Base-by-base conservation (phyloP, 2,329 filamentous ascomycete genomes). In the Penicillium nordicum region DNA sequence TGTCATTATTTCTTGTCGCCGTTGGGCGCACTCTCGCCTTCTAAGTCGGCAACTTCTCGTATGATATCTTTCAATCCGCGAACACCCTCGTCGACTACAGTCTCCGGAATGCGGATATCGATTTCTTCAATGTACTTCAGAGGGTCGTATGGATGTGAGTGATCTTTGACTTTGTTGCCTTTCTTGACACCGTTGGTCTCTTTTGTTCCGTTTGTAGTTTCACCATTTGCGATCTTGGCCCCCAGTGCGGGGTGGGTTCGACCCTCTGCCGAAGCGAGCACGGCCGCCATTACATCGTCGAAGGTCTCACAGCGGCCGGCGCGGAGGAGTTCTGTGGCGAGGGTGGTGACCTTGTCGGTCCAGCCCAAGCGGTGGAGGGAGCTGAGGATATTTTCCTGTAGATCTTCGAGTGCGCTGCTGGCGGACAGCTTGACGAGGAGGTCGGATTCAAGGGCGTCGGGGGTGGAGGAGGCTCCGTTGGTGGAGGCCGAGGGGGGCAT, bases 301-400 rank as follows among this genome's bases (percentile, higher is more conserved):
- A 82, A 83, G 32, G 78, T 83, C 53, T 78, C 79, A 66, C 80
- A 82, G 53, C 83, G 79, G 45, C 83, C 83, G 27, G 78, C 80
- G 62, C 83, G 80, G 53, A 86, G 79, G 40, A 86, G 76, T 54
- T 81, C 76, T 45, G 79, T 78, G 18, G 83, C 77, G 58, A 86
- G 79, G 45, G 73, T 74, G 55, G 79, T 79, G 57, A 87, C 76
- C 29, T 76, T 76, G 63, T 83, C 78, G 41, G 81, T 80, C 83
- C 84, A 87, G 63, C 83, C 83, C n/a, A 76, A 72, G 51, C 81
- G 77, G 64, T 83, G 79, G 11, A 86, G 77, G 23, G 79, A 78
- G 64, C 83, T 78, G 57, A 80, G 75, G 27, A 87, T 76, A 1
- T 78, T 76, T 37, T 73, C 64, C 65, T 85, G 82, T 42, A 87